Evolutionary conservation across 2,329 filamentous ascomycete species (phyloP), one percentile per base, ranked within the genome.

Genomic region (Cladosporium sp.): DNA sequence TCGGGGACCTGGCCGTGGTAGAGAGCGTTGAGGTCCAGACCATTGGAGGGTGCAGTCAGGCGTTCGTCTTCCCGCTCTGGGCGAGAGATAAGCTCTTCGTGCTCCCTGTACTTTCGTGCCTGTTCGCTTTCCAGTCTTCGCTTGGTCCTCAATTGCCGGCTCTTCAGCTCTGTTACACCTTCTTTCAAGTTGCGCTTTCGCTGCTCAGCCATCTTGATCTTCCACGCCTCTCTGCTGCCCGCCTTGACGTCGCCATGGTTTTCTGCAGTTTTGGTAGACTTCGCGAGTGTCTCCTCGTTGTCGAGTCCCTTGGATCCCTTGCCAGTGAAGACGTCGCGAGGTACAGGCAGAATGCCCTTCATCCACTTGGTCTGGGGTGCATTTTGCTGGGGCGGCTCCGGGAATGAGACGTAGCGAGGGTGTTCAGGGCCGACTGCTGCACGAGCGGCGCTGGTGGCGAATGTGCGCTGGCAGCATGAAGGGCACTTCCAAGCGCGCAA

Each of bases 361-460:
- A 91, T 73, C 11, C 67, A 64, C 15, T 75, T 77, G 60, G 78
- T 78, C 54, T 72, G 69, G 3, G 77, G 75, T 42, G 77, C 74
- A n/a, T 84, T 81, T 52, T 87, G 85, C 72, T 96, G 91, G n/a
- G 85, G 82, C 51, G 89, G 83, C 65, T 82, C 81, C 50, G 92
- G 93, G 58, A 97, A 80, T 65, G 90, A 86, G 76, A 97, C 89
- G 79, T 89, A 97, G 64, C 84, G 83, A 49, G 94, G 93, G 37
- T 92, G 96, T 72, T 97, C 90, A 51, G 94, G 93, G 17, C 88
- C 88, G 63, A 92, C 79, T 51, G 76, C 75, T 51, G 69, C 71
- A 59, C 68, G 66, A n/a, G 72, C 45, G 17, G 76, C 51, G 15
- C 81, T 76, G 22, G 79, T 78, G 63, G 77, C 75, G 69, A 82